phyloP scores from a whole-genome alignment of 2,329 filamentous ascomycete species.

The Capronia coronata region DNA sequence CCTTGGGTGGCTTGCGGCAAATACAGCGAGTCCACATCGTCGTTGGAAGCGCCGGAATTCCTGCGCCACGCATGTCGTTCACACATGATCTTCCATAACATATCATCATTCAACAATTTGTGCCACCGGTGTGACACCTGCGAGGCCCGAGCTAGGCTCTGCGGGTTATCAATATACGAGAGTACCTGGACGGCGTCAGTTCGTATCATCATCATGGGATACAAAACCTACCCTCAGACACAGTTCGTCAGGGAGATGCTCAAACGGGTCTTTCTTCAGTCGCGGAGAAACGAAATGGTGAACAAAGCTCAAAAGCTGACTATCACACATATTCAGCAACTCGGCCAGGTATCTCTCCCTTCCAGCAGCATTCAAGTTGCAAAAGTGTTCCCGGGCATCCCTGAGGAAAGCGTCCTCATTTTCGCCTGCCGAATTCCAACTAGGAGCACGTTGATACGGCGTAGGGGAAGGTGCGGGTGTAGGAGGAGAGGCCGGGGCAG shows the following conservation, averaged over 20 bases:
- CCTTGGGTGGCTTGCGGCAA: slow-evolving; percentile 49
- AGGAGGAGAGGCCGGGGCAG: slow-evolving; percentile 59
- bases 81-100: slow-evolving; percentile 96
- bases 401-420: slow-evolving; percentile 78
- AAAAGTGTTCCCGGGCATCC: slow-evolving; percentile 73
- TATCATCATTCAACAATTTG: slow-evolving; percentile 88
- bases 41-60: slow-evolving; percentile 43
- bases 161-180: slow-evolving; percentile 94
- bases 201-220: neutral
- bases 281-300: slow-evolving; percentile 91
- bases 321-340: slow-evolving; percentile 88
- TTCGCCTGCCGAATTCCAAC: slow-evolving; percentile 44
- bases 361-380: slow-evolving; percentile 66
- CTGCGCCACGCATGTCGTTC: slow-evolving; percentile 85
- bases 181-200: slow-evolving; percentile 58
- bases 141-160: slow-evolving; percentile 83
- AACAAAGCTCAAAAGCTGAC: slow-evolving; percentile 89
- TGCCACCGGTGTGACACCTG: slow-evolving; percentile 95
- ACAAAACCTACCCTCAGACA: slow-evolving; percentile 66
- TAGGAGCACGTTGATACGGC: slow-evolving; percentile 54
- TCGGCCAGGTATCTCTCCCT: slow-evolving; percentile 78
- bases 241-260: slow-evolving; percentile 82
- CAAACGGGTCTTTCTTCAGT: slow-evolving; percentile 94
- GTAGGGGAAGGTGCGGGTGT: slow-evolving; percentile 63
- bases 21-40: slow-evolving; percentile 34